A percentile compares a stretch with the other conserved stretches of the same genome.
Evolutionary conservation across 495 filamentous ascomycete genomes (phyloP).

Genomic region (Aspergillus nidulans): DNA sequence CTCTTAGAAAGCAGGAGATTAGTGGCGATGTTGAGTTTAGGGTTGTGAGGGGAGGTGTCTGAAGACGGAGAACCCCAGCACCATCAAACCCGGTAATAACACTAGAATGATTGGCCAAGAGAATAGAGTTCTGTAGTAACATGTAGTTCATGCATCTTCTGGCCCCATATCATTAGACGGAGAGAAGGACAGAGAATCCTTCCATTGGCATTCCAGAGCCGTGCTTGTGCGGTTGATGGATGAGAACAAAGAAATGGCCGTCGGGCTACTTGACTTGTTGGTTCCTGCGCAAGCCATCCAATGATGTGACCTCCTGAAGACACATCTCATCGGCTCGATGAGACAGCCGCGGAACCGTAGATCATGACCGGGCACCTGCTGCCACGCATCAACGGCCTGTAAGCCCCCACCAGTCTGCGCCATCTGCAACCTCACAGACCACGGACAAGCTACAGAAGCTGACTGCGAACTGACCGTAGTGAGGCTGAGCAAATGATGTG

Average conservation of each 20-base stretch:
- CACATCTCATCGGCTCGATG: conserved; percentile 4
- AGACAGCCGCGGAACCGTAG: conserved; percentile 7
- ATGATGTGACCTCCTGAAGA: conserved; percentile 1
- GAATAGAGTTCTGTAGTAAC: not conserved
- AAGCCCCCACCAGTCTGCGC: not conserved
- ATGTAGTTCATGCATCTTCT: not conserved
- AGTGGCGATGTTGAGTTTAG: not conserved
- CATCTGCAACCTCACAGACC: not conserved
- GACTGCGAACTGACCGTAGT: not conserved
- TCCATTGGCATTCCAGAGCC: conserved; percentile 4
- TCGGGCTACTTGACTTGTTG: not conserved
- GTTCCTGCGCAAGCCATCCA: conserved; percentile 26
- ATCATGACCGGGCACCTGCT: conserved; percentile 15
- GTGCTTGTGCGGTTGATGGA: conserved; percentile 3
- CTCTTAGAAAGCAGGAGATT: not conserved
- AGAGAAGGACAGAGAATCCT: conserved; percentile 7
- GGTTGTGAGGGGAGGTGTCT: not conserved
- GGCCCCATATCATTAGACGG: not conserved
- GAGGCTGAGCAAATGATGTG: not conserved
- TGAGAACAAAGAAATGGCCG: conserved; percentile 13
- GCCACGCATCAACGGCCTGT: conserved; percentile 1
- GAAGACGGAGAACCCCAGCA: not conserved
- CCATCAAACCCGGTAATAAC: not conserved
- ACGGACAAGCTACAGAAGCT: conserved; percentile 3
- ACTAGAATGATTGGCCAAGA: not conserved